Base-by-base conservation (phyloP, 2,329 filamentous ascomycete species). In the Cordyceps cicadae region DNA sequence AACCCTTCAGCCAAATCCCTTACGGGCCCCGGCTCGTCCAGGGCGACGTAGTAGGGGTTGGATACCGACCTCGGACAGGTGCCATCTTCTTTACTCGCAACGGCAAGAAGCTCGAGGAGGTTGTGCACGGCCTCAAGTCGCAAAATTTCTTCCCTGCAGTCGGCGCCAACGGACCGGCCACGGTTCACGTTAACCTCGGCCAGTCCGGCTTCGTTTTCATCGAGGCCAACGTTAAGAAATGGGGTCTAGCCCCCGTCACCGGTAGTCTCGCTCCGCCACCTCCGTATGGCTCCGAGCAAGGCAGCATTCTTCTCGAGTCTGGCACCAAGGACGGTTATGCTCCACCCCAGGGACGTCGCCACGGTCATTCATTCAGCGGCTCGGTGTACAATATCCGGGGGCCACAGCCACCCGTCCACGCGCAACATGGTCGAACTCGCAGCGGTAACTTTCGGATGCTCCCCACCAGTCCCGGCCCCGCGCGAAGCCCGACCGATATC, bases 171-270 rank as follows among this genome's bases (percentile, higher is more conserved):
- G 94, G 94, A 0, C 94, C 94, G 17, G 92, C 90, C 68, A 87
- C 87, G 37, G 85, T 99, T 1, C 93, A 99, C 71, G 94, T 97
- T 71, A 99, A 99, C 73, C 95, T 99, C 72, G 94, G 94, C 8
- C 94, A 99, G 72, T 90, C 94, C 70, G 94, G 94, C 39, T 99
- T 97, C 70, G 94, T 99, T 54, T 99, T 97, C 70, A 97, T 99
- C 67, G 94, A 99, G 75, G 94, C 93, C 64, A 99, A 99, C 69
- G 94, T 99, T 63, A 99, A 99, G 85, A 99, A 97, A 80, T 99
- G 94, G 94, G 94, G 94, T 2, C 79, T 99, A 60, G 94, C 94
- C 53, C 94, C 94, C 5, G 95, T 95, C 83, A 97, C 91, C 1
- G 94, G 94, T 62, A 96, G 91, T 69, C 81, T 99, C 62, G 94